Conservation (phyloP, 306 rosid species). For the Vigna radiata region DNA sequence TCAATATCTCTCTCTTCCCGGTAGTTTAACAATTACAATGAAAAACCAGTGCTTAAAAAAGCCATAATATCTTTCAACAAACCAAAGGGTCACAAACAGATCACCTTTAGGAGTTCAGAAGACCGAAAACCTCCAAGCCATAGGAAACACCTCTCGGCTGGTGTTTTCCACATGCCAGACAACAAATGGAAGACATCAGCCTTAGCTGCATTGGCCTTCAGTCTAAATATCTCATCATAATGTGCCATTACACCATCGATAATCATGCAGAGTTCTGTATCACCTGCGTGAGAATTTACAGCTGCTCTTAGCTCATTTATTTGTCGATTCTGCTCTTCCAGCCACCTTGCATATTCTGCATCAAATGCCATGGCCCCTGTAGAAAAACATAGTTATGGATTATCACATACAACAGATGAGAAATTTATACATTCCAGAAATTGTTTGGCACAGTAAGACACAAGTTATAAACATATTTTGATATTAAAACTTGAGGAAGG, state of each 20-base stretch:
- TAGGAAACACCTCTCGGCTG: conserved; percentile 94
- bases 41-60: conserved; percentile 4
- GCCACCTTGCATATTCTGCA: conserved; percentile 92
- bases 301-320: conserved; percentile 90
- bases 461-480: conserved; percentile 29
- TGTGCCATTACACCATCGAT: conserved; percentile 82
- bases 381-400: conserved; percentile 41
- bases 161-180: conserved; percentile 99
- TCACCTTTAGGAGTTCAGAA: conserved; percentile 95
- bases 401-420: conserved; percentile 29
- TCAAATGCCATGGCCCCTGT: conserved; percentile 95
- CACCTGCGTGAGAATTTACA: conserved; percentile 95
- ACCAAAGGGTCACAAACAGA: conserved; percentile 4
- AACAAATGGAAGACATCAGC: conserved; percentile 95
- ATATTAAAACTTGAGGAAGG: conserved; percentile 31
- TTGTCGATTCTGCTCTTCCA: conserved; percentile 93
- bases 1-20: too few species aligned
- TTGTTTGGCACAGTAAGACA: conserved; percentile 19
- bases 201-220: conserved; percentile 85
- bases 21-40: not conserved
- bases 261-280: conserved; percentile 91
- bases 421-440: conserved; percentile 19
- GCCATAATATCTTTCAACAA: conserved; percentile 18
- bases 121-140: conserved; percentile 99
- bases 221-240: conserved; percentile 87